Base-by-base conservation (phyloP, 2,329 filamentous ascomycete species). In the Diaporthe sp. region DNA sequence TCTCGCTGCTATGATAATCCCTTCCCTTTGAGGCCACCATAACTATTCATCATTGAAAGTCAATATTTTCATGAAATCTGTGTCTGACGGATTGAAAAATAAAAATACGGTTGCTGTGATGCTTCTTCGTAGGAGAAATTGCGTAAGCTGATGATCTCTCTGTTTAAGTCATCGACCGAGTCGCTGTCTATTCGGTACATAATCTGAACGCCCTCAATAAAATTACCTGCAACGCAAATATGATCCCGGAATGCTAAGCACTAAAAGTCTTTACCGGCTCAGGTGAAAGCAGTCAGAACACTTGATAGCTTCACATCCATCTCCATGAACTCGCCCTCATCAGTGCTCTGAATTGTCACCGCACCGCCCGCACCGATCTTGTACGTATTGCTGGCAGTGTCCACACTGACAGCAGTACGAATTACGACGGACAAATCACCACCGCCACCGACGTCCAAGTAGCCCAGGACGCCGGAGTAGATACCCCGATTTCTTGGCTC, bases 301-400 rank as follows among this genome's bases (percentile, higher is more conserved):
- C 58, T 61, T 12, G 58, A 61, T 32, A 61, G 6, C 15, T 61
- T 61, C n/a, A 61, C 58, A 42, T 61, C 58, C 58, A 61, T 61
- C 58, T 61, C 58, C n/a, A 7, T 27, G 2, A 61, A 42, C 6
- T 61, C 58, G 3, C 58, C 58, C 37, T 42, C 58, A 25, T 42
- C 58, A 27, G 58, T 61, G 37, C 58, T 61, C 10, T 61, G 58
- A 10, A 42, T 30, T 22, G 58, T 61, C n/a, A 61, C 58, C 13
- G 58, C 58, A 6, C 58, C 58, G 9, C 58, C 58, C 0, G 58
- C 58, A 4, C 58, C 58, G 3, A 61, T 42, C 1, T 8, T n/a
- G 27, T 61, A 61, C 2, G 8, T 27, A 22, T 61, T 6, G 12
- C 58, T 13, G 35, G n/a, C 22, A 25, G n/a, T 13, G n/a, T 61